phyloP scores from a whole-genome alignment of 2,329 filamentous ascomycete genomes.

The Claviceps cyperi region DNA sequence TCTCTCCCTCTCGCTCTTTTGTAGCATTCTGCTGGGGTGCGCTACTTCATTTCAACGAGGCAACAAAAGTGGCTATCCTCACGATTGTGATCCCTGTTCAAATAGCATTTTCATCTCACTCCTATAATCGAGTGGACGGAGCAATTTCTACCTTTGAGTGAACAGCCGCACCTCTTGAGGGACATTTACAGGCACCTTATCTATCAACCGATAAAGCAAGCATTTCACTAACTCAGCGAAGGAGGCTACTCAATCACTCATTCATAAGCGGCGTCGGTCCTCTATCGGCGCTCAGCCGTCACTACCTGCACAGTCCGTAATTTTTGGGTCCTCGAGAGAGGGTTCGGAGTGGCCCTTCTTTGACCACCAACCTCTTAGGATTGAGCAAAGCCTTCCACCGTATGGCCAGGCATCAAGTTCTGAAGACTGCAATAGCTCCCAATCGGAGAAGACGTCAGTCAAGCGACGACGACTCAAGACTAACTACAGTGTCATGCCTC shows the following conservation, averaged over 20 bases:
- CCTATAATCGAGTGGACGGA: neutral
- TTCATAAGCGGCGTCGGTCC: constrained; percentile 16
- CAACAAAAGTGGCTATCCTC: constrained; percentile 6
- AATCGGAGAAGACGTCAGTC: constrained; percentile 11
- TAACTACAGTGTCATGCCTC: constrained; percentile 18
- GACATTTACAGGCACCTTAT: neutral
- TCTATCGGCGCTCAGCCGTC: constrained; percentile 13
- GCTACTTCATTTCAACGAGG: neutral
- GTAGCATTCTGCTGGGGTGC: constrained; percentile 7
- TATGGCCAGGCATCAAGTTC: constrained; percentile 19
- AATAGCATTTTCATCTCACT: neutral
- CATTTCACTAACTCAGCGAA: constrained; percentile 23
- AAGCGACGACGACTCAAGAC: constrained; percentile 20
- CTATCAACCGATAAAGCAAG: neutral
- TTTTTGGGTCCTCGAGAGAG: constrained; percentile 9
- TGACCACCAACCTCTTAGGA: constrained; percentile 11
- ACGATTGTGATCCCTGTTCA: constrained; percentile 9
- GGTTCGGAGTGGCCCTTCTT: constrained; percentile 2
- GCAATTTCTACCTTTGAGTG: neutral
- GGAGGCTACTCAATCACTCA: constrained; percentile 16
- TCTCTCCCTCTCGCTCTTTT: constrained; percentile 15
- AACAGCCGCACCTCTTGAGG: neutral
- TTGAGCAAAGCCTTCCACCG: constrained; percentile 15
- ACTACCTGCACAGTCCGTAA: constrained; percentile 8
- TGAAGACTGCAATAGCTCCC: constrained; percentile 15